Base-by-base conservation (phyloP, 192 early-diverging fungal genomes). In the Allomyces arbusculus region DNA sequence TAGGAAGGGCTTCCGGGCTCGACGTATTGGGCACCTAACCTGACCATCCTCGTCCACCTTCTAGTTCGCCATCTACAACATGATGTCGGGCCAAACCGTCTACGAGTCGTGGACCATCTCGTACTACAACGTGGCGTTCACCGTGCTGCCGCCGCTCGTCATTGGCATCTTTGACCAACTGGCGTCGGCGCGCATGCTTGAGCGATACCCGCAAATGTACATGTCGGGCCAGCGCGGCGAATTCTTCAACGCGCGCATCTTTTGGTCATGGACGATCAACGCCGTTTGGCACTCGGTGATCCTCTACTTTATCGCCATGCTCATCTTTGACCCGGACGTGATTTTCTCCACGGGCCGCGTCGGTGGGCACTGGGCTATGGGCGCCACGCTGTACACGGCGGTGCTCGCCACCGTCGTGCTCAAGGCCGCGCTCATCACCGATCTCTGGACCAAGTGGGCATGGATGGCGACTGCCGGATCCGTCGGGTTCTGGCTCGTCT, bases 101-200 rank as follows among this genome's bases (percentile, higher is more conserved):
- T 99, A 95, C 75, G 95, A 99, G 75, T 92, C 94, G 66, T 99
- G 95, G 95, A 94, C 92, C 0, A 87, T 91, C 67, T 88, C 92
- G 0, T 84, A 88, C 62, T 99, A 92, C 75, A 99, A 93, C 68
- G 89, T 99, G 25, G 85, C 88, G 62, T 95, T 99, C 70, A 92
- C 94, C 0, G 86, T 95, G 45, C 80, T 95, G 76, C 92, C 94
- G 50, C 95, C 95, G 1, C 78, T 97, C 70, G 88, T 86, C 22
- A 91, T 99, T 62, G 95, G 95, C 65, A 86, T 95, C n/a, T 99
- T 99, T 78, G 95, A 99, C 74, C 92, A 95, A 74, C 91, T 85
- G 73, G 83, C 94, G 25, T 88, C 84, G 63, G 89, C 92, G 50
- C 82, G 95, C 67, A 91, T 91, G 80, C 74, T 99, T 24, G 94